Conservation (phyloP, 805 yeast genomes). For the Nakazawaea ambrosiae region DNA sequence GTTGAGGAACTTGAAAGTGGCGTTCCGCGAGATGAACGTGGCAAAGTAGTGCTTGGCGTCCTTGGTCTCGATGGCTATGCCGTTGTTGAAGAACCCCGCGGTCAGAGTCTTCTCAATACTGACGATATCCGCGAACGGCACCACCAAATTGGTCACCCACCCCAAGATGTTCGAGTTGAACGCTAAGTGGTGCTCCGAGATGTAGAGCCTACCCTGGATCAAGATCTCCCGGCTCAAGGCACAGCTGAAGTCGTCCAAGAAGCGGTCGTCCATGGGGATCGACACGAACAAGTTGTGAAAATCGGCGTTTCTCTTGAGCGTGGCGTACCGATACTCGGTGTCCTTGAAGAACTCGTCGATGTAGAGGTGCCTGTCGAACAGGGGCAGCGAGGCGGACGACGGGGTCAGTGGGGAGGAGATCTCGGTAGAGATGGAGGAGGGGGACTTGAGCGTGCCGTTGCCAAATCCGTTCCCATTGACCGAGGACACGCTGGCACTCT, state of each 20-base stretch:
- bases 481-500: conserved; percentile 15
- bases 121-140: conserved; percentile 65
- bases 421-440: conserved; percentile 10
- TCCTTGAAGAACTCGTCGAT: conserved; percentile 51
- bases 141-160: conserved; percentile 78
- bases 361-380: conserved; percentile 38
- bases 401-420: conserved; percentile 11
- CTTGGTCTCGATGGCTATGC: conserved; percentile 63
- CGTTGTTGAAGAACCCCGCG: conserved; percentile 88
- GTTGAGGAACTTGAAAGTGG: conserved; percentile 63
- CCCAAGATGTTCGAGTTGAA: conserved; percentile 85
- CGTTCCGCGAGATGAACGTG: conserved; percentile 77
- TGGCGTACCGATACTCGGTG: conserved; percentile 59
- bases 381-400: not conserved
- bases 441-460: conserved; percentile 12
- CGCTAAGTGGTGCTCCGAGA: conserved; percentile 72
- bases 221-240: conserved; percentile 83
- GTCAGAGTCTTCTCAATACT: conserved; percentile 76
- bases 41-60: conserved; percentile 73
- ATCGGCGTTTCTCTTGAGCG: conserved; percentile 57
- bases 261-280: conserved; percentile 59
- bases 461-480: conserved; percentile 16
- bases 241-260: conserved; percentile 85
- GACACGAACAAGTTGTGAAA: conserved; percentile 72
- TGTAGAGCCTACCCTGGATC: conserved; percentile 79